Percentiles rank a stretch among this genome's conserved stretches.
Conservation (phyloP, 2,329 filamentous ascomycete genomes). For the Phialocephala sp. region DNA sequence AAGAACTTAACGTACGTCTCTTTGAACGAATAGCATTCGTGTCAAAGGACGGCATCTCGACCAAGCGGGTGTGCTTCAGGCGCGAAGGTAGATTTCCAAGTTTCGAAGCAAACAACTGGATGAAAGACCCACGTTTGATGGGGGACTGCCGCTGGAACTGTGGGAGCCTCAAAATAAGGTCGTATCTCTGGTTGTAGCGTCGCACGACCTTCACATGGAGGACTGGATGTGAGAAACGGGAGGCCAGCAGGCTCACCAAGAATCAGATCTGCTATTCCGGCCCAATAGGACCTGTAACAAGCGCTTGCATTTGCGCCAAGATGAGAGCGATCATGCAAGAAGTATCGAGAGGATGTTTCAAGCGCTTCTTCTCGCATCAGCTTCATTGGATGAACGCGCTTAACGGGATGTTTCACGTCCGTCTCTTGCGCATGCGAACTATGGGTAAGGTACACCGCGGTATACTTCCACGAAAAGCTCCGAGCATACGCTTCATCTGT, state of each 20-base stretch:
- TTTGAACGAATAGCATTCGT: constrained; percentile 32
- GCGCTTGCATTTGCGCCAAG: constrained; percentile 35
- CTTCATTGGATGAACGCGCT: constrained; percentile 37
- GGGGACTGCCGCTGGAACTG: constrained; percentile 27
- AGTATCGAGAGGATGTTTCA: constrained; percentile 33
- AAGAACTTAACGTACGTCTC: constrained; percentile 23
- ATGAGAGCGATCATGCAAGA: constrained; percentile 21
- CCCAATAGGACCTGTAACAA: constrained; percentile 29
- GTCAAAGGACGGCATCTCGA: constrained; percentile 27
- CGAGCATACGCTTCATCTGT: not conserved
- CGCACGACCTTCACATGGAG: constrained; percentile 15
- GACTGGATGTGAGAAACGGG: constrained; percentile 22
- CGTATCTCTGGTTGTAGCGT: constrained; percentile 22
- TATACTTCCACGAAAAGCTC: constrained; percentile 6
- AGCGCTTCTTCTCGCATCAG: constrained; percentile 13
- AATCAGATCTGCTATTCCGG: constrained; percentile 21
- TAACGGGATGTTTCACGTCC: constrained; percentile 36
- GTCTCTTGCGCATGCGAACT: constrained; percentile 18
- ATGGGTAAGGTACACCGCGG: not conserved
- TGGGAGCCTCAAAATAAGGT: constrained; percentile 31
- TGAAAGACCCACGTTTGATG: constrained; percentile 22
- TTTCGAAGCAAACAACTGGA: constrained; percentile 35
- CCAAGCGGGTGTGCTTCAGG: constrained; percentile 27
- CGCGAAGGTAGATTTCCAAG: constrained; percentile 22
- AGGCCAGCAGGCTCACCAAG: constrained; percentile 28